Conservation (phyloP, 2,329 filamentous ascomycete species). For the Didymella arachidicola region DNA sequence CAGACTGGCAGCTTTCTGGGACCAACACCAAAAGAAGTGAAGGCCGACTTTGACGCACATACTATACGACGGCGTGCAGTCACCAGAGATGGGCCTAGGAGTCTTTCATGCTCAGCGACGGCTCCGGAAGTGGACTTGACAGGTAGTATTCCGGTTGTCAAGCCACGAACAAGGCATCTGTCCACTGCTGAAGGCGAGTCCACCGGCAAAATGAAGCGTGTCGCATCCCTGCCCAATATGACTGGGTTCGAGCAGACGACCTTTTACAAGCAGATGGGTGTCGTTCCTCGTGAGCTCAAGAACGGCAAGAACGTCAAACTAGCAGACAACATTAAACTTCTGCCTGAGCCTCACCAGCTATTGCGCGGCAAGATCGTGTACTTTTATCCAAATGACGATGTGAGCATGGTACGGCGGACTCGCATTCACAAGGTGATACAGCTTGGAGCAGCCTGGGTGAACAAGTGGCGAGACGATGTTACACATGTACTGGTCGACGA, state of each 20-base stretch:
- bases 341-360: constrained; percentile 44
- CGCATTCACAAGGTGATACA: constrained; percentile 75
- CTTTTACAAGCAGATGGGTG: constrained; percentile 41
- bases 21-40: constrained; percentile 41
- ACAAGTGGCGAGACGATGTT: constrained; percentile 62
- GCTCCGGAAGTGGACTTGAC: constrained; percentile 25
- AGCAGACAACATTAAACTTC: constrained; percentile 43
- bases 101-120: constrained; percentile 30
- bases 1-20: constrained; percentile 42
- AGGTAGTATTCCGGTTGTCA: constrained; percentile 27
- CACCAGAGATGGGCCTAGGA: constrained; percentile 16
- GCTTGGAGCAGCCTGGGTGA: constrained; percentile 74
- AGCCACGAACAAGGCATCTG: constrained; percentile 8
- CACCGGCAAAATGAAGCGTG: constrained; percentile 30
- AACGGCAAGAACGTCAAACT: constrained; percentile 40
- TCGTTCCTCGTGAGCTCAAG: constrained; percentile 42
- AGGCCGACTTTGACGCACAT: constrained; percentile 37
- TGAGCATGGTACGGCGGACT: constrained; percentile 69
- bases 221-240: constrained; percentile 33
- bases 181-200: constrained; percentile 7
- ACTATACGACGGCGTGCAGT: constrained; percentile 26
- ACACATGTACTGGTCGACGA: constrained; percentile 85
- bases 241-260: constrained; percentile 23
- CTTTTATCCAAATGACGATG: constrained; percentile 83
- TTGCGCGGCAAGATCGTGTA: constrained; percentile 51